Conservation (phyloP, 257 asterid species). For the Cynanchum wilfordii region DNA sequence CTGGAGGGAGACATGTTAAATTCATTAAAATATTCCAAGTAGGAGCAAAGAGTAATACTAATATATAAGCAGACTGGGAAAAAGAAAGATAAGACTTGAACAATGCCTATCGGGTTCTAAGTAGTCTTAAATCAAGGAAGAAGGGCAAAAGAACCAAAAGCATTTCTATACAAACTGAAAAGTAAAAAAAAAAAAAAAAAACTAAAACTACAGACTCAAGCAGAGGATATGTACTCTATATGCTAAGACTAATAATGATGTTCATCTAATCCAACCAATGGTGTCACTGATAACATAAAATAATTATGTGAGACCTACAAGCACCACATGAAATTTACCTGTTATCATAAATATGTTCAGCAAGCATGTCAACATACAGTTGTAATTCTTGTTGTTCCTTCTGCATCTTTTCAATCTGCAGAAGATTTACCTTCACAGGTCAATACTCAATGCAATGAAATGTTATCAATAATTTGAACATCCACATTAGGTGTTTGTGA, state of each 20-base stretch:
- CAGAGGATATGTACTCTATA: not conserved
- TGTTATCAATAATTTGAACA: not conserved
- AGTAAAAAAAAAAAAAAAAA: not conserved
- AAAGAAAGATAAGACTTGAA: not conserved
- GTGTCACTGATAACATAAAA: not conserved
- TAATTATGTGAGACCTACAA: constrained; percentile 4
- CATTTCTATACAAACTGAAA: not conserved
- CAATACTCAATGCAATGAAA: constrained; percentile 6
- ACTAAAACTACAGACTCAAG: not conserved
- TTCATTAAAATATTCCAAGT: not conserved
- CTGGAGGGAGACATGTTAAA: not conserved
- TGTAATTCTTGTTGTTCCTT: constrained; percentile 77
- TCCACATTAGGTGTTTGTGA: not conserved
- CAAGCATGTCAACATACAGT: constrained; percentile 73
- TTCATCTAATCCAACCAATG: not conserved
- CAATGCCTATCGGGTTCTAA: not conserved
- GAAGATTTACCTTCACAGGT: constrained; percentile 24
- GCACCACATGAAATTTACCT: constrained; percentile 43
- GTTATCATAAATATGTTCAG: constrained; percentile 73
- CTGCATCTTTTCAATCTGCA: constrained; percentile 80
- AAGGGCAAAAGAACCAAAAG: not conserved
- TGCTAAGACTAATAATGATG: not conserved
- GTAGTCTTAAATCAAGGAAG: not conserved
- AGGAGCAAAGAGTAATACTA: not conserved
- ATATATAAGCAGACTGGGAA: not conserved